phyloP scores from a whole-genome alignment of 2,329 filamentous ascomycete species.

The Paracoccidioides brasiliensis region DNA sequence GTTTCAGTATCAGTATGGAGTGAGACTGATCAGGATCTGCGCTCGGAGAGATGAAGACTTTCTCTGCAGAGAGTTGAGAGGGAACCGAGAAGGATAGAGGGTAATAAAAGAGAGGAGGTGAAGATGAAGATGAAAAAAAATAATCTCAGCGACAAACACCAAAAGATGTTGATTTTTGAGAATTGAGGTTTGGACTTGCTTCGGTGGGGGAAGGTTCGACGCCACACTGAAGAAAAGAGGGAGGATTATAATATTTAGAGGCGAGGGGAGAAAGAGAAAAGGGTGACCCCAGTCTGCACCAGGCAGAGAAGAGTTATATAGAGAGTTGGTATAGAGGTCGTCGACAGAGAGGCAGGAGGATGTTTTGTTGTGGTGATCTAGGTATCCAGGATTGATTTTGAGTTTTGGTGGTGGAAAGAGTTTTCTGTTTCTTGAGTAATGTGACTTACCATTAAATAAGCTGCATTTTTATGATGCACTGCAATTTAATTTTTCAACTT shows the following conservation, averaged over 20 bases:
- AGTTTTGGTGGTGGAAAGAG: no score
- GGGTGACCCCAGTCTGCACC: conserved; percentile 8
- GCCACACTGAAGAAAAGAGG: neutral
- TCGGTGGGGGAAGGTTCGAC: neutral
- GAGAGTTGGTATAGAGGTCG: neutral
- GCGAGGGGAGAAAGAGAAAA: neutral
- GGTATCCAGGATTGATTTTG: no score
- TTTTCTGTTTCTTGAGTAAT: no score
- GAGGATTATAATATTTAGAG: neutral
- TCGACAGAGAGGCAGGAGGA: neutral
- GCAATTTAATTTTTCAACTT: no score
- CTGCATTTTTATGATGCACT: no score
- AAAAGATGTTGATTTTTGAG: neutral
- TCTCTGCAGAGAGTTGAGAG: neutral
- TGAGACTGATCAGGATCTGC: neutral
- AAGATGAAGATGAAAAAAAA: neutral
- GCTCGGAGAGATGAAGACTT: neutral
- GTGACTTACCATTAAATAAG: no score
- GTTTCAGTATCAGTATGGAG: neutral
- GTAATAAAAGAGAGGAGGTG: neutral
- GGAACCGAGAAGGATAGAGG: no score
- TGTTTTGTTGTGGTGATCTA: neutral
- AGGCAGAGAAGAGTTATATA: conserved; percentile 8
- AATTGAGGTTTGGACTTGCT: neutral
- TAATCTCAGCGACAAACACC: neutral